Evolutionary conservation across 768 basidiomycete genomes (phyloP).

Genomic region (Boletales sp.): DNA sequence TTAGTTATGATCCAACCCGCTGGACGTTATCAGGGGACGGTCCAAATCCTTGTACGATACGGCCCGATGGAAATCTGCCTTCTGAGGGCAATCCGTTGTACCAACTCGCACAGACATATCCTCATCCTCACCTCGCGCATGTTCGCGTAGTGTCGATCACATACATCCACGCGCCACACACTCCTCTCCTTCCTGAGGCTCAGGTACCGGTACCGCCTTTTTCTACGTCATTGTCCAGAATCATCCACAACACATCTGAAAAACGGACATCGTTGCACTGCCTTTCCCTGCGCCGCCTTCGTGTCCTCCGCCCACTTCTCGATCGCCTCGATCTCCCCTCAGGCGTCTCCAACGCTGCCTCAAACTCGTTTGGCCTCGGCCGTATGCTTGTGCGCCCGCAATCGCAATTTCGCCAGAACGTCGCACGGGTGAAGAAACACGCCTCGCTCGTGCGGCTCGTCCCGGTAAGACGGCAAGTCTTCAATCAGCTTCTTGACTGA

Average conservation of each 20-base stretch:
- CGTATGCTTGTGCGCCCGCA: constrained; percentile 83
- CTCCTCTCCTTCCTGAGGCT: not conserved
- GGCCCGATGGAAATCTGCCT: too few species aligned
- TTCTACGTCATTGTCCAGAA: constrained; percentile 26
- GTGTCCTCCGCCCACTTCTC: constrained; percentile 84
- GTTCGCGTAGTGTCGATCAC: constrained; percentile 6
- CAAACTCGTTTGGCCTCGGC: constrained; percentile 94
- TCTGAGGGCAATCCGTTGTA: too few species aligned
- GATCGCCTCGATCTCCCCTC: constrained; percentile 87
- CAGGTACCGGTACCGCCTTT: constrained; percentile 16
- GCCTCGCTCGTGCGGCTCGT: constrained; percentile 85
- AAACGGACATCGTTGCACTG: constrained; percentile 44
- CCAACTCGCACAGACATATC: too few species aligned
- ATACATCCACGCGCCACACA: not conserved
- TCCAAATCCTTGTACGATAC: too few species aligned
- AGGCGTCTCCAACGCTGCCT: constrained; percentile 80
- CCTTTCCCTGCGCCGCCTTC: constrained; percentile 75
- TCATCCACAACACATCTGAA: too few species aligned
- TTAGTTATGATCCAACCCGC: too few species aligned
- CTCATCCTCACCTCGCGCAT: constrained; percentile 1
- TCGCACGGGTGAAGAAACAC: constrained; percentile 85
- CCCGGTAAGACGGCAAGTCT: constrained; percentile 87
- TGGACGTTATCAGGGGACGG: too few species aligned
- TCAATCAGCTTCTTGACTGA: constrained; percentile 97
- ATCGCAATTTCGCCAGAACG: constrained; percentile 91